These are phyloP conservation scores for Nicotiana noctiflora DNA, from an alignment of 257 asterid genomes.

Conservation along the genomic window DNA sequence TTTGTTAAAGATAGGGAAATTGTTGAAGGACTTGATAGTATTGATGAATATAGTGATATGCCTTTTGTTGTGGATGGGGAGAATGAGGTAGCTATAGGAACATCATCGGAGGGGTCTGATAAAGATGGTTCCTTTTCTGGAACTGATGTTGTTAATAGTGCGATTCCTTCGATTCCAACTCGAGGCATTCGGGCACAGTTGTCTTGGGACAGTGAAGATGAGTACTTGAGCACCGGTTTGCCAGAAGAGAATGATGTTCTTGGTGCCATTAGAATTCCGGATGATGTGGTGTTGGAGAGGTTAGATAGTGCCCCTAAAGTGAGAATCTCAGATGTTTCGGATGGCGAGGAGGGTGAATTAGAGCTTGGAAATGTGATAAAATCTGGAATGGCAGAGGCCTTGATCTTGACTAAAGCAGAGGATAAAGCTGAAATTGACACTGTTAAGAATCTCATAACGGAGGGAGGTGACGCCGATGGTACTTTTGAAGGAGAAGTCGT, in stretches of 20 bases:
- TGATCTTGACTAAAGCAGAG: constrained; percentile 20
- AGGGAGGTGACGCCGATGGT: constrained; percentile 22
- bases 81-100: constrained; percentile 17
- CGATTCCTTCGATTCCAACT: constrained; percentile 12
- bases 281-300: constrained; percentile 30
- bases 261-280: constrained; percentile 34
- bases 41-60: constrained; percentile 21
- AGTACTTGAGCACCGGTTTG: constrained; percentile 38
- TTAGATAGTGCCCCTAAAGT: constrained; percentile 44
- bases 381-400: constrained; percentile 34
- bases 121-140: constrained; percentile 10
- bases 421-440: constrained; percentile 14
- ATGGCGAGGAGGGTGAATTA: constrained; percentile 28
- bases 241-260: constrained; percentile 30
- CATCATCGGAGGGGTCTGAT: constrained; percentile 3
- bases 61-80: constrained; percentile 22
- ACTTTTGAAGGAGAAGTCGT: constrained; percentile 15
- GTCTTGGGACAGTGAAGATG: constrained; percentile 60
- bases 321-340: constrained; percentile 30
- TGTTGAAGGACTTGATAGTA: constrained; percentile 17
- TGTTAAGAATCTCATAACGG: constrained; percentile 12
- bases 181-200: constrained; percentile 52
- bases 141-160: constrained; percentile 15
- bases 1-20: constrained; percentile 17
- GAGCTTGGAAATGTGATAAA: constrained; percentile 23